phyloP scores from a whole-genome alignment of 2,329 filamentous ascomycete genomes.

The Chaetomiaceae sp. region DNA sequence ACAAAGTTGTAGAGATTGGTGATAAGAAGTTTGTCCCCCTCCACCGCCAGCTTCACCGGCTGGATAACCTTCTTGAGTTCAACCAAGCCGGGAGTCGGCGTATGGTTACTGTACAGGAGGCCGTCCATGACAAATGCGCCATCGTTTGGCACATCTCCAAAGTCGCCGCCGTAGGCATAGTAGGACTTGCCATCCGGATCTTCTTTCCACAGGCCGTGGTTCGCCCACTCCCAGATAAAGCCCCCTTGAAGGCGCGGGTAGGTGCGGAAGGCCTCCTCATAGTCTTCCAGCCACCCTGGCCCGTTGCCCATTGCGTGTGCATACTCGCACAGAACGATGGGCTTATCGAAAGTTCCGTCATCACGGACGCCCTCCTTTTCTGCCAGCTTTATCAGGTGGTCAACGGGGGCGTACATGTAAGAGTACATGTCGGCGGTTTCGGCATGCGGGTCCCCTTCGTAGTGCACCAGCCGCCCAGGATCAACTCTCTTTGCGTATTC shows the following conservation, averaged over 20 bases:
- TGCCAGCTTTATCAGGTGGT: slow-evolving; percentile 45
- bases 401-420: slow-evolving; percentile 60
- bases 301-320: slow-evolving; percentile 70
- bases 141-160: slow-evolving; percentile 57
- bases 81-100: slow-evolving; percentile 51
- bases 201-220: slow-evolving; percentile 53
- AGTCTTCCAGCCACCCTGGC: slow-evolving; percentile 65
- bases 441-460: slow-evolving; percentile 60
- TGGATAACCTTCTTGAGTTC: slow-evolving; percentile 57
- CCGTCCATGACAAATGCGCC: slow-evolving; percentile 61
- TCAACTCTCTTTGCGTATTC: slow-evolving; percentile 56
- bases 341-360: slow-evolving; percentile 49
- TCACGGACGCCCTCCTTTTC: slow-evolving; percentile 39
- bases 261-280: slow-evolving; percentile 58
- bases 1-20: slow-evolving; percentile 50
- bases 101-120: slow-evolving; percentile 49
- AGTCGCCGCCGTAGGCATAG: slow-evolving; percentile 60
- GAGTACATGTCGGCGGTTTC: slow-evolving; percentile 61
- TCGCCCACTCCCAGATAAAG: slow-evolving; percentile 64
- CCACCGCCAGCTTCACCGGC: slow-evolving; percentile 44
- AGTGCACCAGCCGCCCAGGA: slow-evolving; percentile 57
- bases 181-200: slow-evolving; percentile 41
- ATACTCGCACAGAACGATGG: slow-evolving; percentile 56
- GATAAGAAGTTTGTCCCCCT: slow-evolving; percentile 37
- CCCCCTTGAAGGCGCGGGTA: slow-evolving; percentile 62